Base-by-base conservation (phyloP, 2,329 filamentous ascomycete species). In the Colletotrichum tanaceti region DNA sequence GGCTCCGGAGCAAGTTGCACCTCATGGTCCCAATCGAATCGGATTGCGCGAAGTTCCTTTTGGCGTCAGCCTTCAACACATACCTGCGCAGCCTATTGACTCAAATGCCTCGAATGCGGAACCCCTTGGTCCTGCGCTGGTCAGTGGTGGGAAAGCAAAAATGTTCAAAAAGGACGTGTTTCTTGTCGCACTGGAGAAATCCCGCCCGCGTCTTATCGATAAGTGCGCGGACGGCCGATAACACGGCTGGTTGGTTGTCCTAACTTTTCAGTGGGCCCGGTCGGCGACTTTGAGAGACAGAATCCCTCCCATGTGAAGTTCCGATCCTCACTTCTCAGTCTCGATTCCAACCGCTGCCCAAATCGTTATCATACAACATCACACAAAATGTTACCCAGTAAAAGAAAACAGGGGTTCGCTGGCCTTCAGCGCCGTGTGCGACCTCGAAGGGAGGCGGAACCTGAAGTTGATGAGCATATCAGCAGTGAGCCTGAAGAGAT, bases 401-500 rank as follows among this genome's bases (percentile, higher is more conserved):
- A 75, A 73, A 60, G 72, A 67, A 58, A 72, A 64, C 43, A 59
- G 39, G 55, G 58, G 2, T 10, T 55, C 3, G 47, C 52, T 9
- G 69, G 66, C 11, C 74, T 83, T 24, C 80, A 81, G 71, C 78
- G 78, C 70, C 79, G 81, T n/a, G 76, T 83, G 65, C 78, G 77
- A 61, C 78, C 79, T 20, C 73, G 75, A 10, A 76, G 75, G 43
- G 79, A 78, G 16, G 78, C 81, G 10, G 78, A 81, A 13, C 77
- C 70, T 2, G 71, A 70, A 28, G 39, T 65, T 13, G 68, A 70
- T 43, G 58, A 70, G 35, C 57, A 63, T 35, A 5, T 44, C 46
- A 63, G 64, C 53, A 70, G 67, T 60, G 67, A 63, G 53, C 58
- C 63, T 44, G 54, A 70, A 22, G 58, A 69, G 50, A 28, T 44